Conservation (phyloP, 1,139 yeast genomes). For the Zygoascus meyerae region DNA sequence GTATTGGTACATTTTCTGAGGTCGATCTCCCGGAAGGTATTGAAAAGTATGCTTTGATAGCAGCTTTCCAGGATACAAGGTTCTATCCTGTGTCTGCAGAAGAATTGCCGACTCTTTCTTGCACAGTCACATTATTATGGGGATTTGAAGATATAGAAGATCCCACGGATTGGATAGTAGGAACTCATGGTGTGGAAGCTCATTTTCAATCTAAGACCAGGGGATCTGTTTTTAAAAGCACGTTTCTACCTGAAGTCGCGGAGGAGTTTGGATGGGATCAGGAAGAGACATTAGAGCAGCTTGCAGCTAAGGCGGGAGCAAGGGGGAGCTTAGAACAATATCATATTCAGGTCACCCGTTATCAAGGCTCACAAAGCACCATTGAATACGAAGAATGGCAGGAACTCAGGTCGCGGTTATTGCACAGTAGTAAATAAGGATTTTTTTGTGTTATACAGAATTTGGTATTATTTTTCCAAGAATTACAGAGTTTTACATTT, state of each 20-base stretch:
- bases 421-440: neutral
- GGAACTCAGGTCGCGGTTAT: conserved; percentile 9
- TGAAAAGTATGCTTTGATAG: conserved; percentile 53
- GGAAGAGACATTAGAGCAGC: conserved; percentile 59
- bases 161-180: conserved; percentile 71
- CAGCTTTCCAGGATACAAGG: conserved; percentile 74
- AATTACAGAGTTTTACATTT: neutral
- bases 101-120: conserved; percentile 52
- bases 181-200: conserved; percentile 73
- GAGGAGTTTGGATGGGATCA: conserved; percentile 84
- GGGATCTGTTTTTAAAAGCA: conserved; percentile 47
- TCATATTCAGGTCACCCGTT: conserved; percentile 30
- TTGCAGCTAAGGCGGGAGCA: conserved; percentile 68
- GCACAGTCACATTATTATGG: conserved; percentile 58
- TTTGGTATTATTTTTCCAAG: too few relatives aligned
- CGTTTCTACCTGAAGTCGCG: conserved; percentile 88
- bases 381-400: conserved; percentile 28
- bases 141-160: conserved; percentile 50
- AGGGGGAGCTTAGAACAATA: conserved; percentile 11
- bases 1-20: conserved; percentile 78
- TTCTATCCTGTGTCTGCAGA: conserved; percentile 55
- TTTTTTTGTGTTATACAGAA: neutral
- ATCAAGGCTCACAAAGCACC: conserved; percentile 32
- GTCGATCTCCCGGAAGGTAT: conserved; percentile 53
- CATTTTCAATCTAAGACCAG: conserved; percentile 35